Percentiles rank a stretch among this genome's conserved stretches.
These are phyloP conservation scores for Tylopilus sp. DNA, from an alignment of 1,284 basidiomycete genomes.

Conservation along the genomic window DNA sequence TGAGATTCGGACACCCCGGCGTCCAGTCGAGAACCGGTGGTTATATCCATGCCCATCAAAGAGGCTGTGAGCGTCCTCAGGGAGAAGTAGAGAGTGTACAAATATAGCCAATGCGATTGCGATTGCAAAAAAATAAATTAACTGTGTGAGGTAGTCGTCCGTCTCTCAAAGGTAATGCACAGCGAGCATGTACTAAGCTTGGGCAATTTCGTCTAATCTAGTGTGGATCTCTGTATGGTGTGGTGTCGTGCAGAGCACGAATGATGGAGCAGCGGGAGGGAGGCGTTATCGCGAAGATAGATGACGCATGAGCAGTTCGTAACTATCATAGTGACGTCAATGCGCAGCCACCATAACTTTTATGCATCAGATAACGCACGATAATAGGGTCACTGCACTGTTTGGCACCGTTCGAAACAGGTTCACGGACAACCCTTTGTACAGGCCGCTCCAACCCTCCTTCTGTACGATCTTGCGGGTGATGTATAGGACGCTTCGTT, in stretches of 20 bases:
- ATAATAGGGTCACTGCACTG: slow-evolving; percentile 90
- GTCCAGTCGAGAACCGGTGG: too few species aligned
- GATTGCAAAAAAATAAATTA: slow-evolving; percentile 16
- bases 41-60: too few species aligned
- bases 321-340: slow-evolving; percentile 36
- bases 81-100: too few species aligned
- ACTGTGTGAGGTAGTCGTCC: too few species aligned
- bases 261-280: not conserved
- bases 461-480: slow-evolving; percentile 68
- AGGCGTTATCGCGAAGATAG: slow-evolving; percentile 35
- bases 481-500: slow-evolving; percentile 68
- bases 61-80: too few species aligned
- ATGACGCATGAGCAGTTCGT: slow-evolving; percentile 67
- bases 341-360: not conserved
- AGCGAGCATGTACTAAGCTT: too few species aligned
- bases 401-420: slow-evolving; percentile 90
- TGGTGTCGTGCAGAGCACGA: slow-evolving; percentile 10
- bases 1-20: too few species aligned
- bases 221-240: not conserved
- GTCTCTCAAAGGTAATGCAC: too few species aligned
- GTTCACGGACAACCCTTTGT: slow-evolving; percentile 89
- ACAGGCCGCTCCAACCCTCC: slow-evolving; percentile 85
- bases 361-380: slow-evolving; percentile 55
- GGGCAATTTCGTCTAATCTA: too few species aligned
- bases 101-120: not conserved